phyloP scores from a whole-genome alignment of 169 alveolate genomes.

The Babesia caballi region DNA sequence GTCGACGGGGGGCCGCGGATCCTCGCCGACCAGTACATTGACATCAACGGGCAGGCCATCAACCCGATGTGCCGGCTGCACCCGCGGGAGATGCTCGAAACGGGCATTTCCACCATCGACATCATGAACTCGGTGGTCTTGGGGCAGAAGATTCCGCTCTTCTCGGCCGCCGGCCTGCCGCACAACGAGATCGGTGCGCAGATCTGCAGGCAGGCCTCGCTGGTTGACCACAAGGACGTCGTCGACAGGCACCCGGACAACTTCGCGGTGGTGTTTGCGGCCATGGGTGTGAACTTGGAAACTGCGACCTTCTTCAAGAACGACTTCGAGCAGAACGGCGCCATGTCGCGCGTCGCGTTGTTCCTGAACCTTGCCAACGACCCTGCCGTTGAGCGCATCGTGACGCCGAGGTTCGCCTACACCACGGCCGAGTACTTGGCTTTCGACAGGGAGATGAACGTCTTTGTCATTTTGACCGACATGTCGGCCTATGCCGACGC shows the following conservation, averaged over 20 bases:
- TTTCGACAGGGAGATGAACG: constrained; percentile 96
- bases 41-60: constrained; percentile 96
- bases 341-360: constrained; percentile 98
- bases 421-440: constrained; percentile 99
- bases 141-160: constrained; percentile 99
- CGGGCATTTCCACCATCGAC: constrained; percentile 99
- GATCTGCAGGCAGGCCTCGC: constrained; percentile 98
- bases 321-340: constrained; percentile 99
- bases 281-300: constrained; percentile 99
- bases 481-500: constrained; percentile 99
- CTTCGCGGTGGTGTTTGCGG: constrained; percentile 99
- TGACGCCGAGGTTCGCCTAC: constrained; percentile 97
- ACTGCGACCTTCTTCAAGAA: constrained; percentile 98
- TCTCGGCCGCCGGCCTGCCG: constrained; percentile 99
- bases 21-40: constrained; percentile 95
- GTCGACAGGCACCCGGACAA: constrained; percentile 97
- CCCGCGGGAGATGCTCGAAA: constrained; percentile 99
- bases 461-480: constrained; percentile 98
- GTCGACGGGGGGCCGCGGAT: constrained; percentile 98
- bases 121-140: constrained; percentile 99
- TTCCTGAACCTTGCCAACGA: constrained; percentile 99
- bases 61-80: constrained; percentile 97
- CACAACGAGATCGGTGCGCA: constrained; percentile 99
- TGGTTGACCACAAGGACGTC: constrained; percentile 98
- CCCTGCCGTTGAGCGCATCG: constrained; percentile 98